Evolutionary conservation across 257 asterid genomes (phyloP), one percentile per base, ranked within the genome.

Genomic region (Euphrasia confusa): DNA sequence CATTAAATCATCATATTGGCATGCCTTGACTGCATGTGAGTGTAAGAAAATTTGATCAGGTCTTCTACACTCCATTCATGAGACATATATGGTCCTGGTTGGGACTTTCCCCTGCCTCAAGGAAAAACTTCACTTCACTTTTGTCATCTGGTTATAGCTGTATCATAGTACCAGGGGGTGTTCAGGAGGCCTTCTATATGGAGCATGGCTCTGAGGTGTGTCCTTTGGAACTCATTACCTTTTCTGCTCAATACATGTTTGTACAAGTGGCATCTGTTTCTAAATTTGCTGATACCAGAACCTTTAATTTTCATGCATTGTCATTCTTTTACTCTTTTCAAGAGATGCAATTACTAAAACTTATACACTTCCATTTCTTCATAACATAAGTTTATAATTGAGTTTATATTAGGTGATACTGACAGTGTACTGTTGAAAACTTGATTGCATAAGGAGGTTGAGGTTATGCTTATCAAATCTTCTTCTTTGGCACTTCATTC

Each of bases 21-120:
- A 58, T 60, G 30, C 60, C 60, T 48, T 35, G 12, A 63, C 42
- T 72, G 47, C 37, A 45, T 50, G n/a, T 77, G 33, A 14, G 24
- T 18, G 61, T 45, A 40, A 39, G 54, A 68, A 61, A 64, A 13
- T 48, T 58, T 72, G 58, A 54, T 47, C 82, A 93, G 99, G 95
- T 93, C 33, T 93, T 93, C 74, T 85, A 83, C 73, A 78, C 90
- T 40, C 99, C 99, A 54, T 79, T 93, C 82, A 26, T 93, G 89
- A 81, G 99, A 77, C 99, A 93, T 73, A 59, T 89, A 77, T 89
- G 99, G 99, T 71, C 97, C 0, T 93, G 99, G 99, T 72, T 85
- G 75, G 97, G 97, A 74, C 81, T 90, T 71, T 4, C 96, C 57
- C 75, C 96, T 27, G 97, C 95, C 56, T 67, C 96, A 4, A 87